Evolutionary conservation across 169 alveolate genomes (phyloP).

Genomic region (Perkinsus chesapeaki): DNA sequence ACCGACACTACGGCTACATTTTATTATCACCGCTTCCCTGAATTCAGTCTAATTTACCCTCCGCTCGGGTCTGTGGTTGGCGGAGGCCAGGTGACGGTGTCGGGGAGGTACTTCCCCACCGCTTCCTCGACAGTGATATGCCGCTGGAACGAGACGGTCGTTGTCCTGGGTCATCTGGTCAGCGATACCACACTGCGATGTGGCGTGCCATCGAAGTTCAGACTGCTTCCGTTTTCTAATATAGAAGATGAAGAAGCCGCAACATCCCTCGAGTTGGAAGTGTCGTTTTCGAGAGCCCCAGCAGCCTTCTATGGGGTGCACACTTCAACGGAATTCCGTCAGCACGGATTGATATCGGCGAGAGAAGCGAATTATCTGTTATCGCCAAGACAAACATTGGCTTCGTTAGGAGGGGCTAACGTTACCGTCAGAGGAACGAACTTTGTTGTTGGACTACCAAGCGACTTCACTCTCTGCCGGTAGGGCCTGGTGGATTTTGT

Average conservation of each 20-base stretch:
- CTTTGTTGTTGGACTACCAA: neutral
- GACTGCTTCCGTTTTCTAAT: neutral
- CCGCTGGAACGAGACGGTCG: neutral
- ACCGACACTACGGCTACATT: neutral
- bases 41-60: neutral
- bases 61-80: neutral
- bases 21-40: neutral
- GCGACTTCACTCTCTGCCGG: neutral
- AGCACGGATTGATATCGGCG: neutral
- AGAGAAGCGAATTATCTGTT: neutral
- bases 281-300: neutral
- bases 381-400: neutral
- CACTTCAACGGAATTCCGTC: neutral
- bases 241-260: neutral
- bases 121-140: neutral
- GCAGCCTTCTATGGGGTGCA: neutral
- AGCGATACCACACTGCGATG: neutral
- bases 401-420: neutral
- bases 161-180: neutral
- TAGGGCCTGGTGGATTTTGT: neutral
- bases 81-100: neutral
- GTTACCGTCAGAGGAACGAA: neutral
- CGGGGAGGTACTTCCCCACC: neutral
- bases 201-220: neutral
- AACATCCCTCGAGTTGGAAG: neutral